Conservation (phyloP, 345 rosid species). For the Aquilaria sinensis region DNA sequence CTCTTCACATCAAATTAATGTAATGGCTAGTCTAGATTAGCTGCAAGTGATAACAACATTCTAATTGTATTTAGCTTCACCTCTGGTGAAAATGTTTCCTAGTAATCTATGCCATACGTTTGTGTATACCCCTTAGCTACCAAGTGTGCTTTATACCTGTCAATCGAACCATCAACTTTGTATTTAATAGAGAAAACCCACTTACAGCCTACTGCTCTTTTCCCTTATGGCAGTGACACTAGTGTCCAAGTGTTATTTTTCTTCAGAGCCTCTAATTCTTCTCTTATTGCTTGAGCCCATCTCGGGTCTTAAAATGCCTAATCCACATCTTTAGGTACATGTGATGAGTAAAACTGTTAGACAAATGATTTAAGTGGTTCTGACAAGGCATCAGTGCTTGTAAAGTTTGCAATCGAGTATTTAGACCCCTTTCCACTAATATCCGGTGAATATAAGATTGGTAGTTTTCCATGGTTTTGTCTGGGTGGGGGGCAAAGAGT, state of each 20-base stretch:
- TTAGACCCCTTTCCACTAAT: background rate
- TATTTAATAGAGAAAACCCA: no score
- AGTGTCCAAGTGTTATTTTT: constrained; percentile 6
- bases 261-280: background rate
- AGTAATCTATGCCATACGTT: no score
- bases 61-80: background rate
- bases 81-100: background rate
- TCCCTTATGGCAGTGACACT: background rate
- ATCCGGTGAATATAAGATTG: background rate
- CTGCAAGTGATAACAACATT: constrained; percentile 1
- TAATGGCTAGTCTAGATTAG: no score
- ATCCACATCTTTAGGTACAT: background rate
- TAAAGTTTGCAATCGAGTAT: constrained; percentile 5
- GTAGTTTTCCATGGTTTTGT: constrained; percentile 2
- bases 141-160: no score
- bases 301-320: background rate
- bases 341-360: background rate
- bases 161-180: no score
- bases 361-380: background rate
- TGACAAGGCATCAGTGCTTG: background rate
- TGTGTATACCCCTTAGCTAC: no score
- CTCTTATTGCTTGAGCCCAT: background rate
- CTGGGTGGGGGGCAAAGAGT: no score
- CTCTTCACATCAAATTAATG: no score
- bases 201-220: background rate